Conservation (phyloP, 352 stramenopile genomes). For the Pythium pectinolyticum region DNA sequence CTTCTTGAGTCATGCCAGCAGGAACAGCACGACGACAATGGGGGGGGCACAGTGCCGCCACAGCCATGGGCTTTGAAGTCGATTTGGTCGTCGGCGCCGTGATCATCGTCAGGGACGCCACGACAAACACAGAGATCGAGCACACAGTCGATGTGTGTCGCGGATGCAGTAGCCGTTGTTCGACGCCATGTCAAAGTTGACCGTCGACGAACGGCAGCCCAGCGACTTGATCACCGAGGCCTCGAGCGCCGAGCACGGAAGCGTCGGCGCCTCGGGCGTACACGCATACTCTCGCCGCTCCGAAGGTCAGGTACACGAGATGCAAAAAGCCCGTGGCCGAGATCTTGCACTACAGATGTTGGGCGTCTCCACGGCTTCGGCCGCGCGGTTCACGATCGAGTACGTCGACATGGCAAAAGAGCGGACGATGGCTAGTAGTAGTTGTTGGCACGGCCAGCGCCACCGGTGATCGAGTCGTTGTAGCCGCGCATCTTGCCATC, state of each 20-base stretch:
- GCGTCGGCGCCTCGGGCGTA: slow-evolving; percentile 61
- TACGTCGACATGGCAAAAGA: slow-evolving; percentile 90
- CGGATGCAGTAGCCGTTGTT: slow-evolving; percentile 82
- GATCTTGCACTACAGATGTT: slow-evolving; percentile 92
- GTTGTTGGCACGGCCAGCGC: slow-evolving; percentile 49
- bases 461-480: slow-evolving; percentile 67
- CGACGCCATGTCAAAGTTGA: slow-evolving; percentile 67
- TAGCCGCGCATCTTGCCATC: slow-evolving; percentile 84
- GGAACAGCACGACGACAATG: no score
- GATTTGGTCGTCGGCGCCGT: no score
- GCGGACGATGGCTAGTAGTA: slow-evolving; percentile 87
- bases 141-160: no score
- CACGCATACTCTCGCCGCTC: slow-evolving; percentile 82
- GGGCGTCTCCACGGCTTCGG: slow-evolving; percentile 82
- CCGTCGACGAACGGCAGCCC: slow-evolving; percentile 60
- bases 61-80: no score
- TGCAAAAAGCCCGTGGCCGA: slow-evolving; percentile 83
- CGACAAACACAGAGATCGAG: no score
- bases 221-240: slow-evolving; percentile 36
- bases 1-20: no score
- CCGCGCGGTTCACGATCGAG: slow-evolving; percentile 86
- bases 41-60: no score
- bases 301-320: slow-evolving; percentile 82
- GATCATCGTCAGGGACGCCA: no score
- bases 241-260: slow-evolving; percentile 65